Conservation (phyloP, 1,284 basidiomycete species). For the Leccinum griseonigrum region DNA sequence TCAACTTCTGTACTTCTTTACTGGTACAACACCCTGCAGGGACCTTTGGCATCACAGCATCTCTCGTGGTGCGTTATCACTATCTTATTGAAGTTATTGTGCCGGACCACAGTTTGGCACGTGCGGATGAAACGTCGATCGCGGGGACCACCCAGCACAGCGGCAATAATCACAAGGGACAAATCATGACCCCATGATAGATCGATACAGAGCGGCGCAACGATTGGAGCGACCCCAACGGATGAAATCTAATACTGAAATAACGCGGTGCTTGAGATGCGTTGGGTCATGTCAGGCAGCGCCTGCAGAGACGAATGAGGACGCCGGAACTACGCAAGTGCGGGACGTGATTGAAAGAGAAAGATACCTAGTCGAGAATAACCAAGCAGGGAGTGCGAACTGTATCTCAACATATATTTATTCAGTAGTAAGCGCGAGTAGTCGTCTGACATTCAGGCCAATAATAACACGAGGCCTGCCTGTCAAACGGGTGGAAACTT, state of each 20-base stretch:
- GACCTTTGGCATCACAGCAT: background rate
- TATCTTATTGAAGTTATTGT: background rate
- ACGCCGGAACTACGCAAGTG: background rate
- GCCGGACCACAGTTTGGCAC: background rate
- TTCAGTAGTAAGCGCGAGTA: background rate
- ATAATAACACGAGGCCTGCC: background rate
- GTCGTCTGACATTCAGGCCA: background rate
- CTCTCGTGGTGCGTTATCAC: background rate
- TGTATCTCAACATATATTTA: background rate
- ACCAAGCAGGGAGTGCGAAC: no score
- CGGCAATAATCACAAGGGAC: background rate
- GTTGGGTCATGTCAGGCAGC: background rate
- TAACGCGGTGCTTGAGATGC: background rate
- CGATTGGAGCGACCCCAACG: background rate
- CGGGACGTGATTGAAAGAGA: background rate
- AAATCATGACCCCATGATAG: background rate
- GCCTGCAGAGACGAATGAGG: background rate
- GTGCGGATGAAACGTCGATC: background rate
- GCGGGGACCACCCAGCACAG: background rate
- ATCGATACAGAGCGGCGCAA: background rate
- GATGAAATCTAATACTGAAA: no score
- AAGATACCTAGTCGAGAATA: background rate
- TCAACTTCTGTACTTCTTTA: no score
- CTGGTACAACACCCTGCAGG: background rate
- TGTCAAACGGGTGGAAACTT: background rate